Base-by-base conservation (phyloP, 1,139 yeast species). In the Yamadazyma sp. region DNA sequence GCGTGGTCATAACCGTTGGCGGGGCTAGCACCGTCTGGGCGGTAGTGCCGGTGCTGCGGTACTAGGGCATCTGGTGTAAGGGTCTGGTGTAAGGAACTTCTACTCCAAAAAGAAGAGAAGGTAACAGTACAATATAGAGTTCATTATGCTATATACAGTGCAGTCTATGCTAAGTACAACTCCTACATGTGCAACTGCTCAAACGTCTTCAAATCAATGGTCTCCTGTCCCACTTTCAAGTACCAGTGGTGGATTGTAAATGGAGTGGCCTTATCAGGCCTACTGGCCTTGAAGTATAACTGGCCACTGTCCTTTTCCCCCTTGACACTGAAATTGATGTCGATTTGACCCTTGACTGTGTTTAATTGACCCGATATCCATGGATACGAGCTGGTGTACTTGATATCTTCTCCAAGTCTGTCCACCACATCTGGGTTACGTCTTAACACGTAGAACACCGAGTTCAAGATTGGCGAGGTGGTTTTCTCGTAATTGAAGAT, bases 401-500 rank as follows among this genome's bases (percentile, higher is more conserved):
- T 80, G 47, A 92, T 86, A 49, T 85, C 82, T 34, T 75, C 77
- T 12, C 98, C 98, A 33, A 92, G 66, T 3, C 67, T 57, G 14
- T 74, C 76, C 33, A 76, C 69, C n/a, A 89, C 92, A 33, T 65
- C 51, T n/a, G 73, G 70, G 2, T 94, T 83, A 55, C 96, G 74
- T 55, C 97, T 78, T 50, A 92, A 67, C 44, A 87, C 85, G 60
- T 88, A 89, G 57, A 92, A 67, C 3, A 95, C 84, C n/a, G 96
- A 89, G 31, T 85, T 77, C 47, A 89, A 84, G 41, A 90, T 78
- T 2, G 97, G 96, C 7, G 95, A 86, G 39, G 85, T 79, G 17
- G 89, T 81, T 59, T 88, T 90, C 57, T 92, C 97, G 64, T 90
- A 90, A 67, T 92, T 89, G 74, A 90, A 82, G 51, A 89, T 86